Evolutionary conservation across 495 filamentous ascomycete genomes (phyloP), one percentile per base, ranked within the genome.

Genomic region (Xylaria scruposa): DNA sequence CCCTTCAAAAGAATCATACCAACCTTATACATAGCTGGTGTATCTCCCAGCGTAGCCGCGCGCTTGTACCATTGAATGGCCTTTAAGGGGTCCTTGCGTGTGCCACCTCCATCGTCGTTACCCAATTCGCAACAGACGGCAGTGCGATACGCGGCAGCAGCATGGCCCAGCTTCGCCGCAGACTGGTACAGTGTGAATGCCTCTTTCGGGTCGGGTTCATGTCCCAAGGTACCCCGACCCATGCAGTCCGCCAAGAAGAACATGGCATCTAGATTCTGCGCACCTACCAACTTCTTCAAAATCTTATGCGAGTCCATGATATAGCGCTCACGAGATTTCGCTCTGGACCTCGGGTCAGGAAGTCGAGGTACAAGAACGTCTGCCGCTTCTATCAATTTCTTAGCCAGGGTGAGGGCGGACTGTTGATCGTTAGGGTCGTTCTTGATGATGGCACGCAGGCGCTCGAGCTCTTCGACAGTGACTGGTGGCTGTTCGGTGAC

Each of bases 11-110:
- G 84, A 76, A 99, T 97, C 90, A 97, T 95, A 65, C 96, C 96
- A 81, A 98, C 91, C 81, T 99, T 99, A 83, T 97, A 99, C 94
- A 97, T 97, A 31, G 95, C 96, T 0, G 94, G 91, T 0, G 92
- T 91, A 76, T 98, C 95, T 15, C 96, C 96, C 6, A 98, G 85
- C 8, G 92, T 89, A 1, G 96, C 94, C 15, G 95, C 94, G 24
- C 94, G 93, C 79, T 94, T 94, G 79, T 98, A 99, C 96, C 96
- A 99, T 77, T 98, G 94, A 38, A 98, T 93, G 10, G 96, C 94
- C 83, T 97, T 98, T 74, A 93, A 81, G 4, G 93, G 92, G 78
- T 99, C 96, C 72, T 93, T 92, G 62, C 91, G 89, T 13, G 96
- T 97, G 21, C 96, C 96, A 64, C 95, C 95, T 58, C 94, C 93